These are phyloP conservation scores for Boeremia exigua DNA, from an alignment of 2,329 filamentous ascomycete species.

Conservation along the genomic window DNA sequence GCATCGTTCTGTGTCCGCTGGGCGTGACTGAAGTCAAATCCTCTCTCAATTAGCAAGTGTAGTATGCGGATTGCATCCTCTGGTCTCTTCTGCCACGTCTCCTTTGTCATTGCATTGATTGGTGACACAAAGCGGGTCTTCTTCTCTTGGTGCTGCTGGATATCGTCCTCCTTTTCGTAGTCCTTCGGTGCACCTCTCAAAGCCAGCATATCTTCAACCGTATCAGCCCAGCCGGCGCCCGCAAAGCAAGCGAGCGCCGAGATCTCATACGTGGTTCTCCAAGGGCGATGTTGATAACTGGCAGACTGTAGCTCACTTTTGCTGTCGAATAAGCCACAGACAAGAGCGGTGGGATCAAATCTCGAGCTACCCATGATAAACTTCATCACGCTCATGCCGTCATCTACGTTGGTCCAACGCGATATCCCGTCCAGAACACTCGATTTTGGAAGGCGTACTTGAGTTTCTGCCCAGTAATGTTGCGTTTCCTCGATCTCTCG, in stretches of 20 bases:
- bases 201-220: slow-evolving; percentile 24
- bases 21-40: slow-evolving; percentile 18
- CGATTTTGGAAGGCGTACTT: slow-evolving; percentile 23
- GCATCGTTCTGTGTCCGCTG: slow-evolving; percentile 25
- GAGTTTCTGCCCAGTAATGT: slow-evolving; percentile 24
- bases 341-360: slow-evolving; percentile 20
- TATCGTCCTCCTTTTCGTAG: slow-evolving; percentile 26
- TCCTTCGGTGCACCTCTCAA: slow-evolving; percentile 17
- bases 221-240: slow-evolving; percentile 27
- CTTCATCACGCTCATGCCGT: slow-evolving; percentile 21
- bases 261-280: slow-evolving; percentile 27
- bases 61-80: slow-evolving; percentile 30
- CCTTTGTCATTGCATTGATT: slow-evolving; percentile 24
- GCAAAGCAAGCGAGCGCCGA: slow-evolving; percentile 24
- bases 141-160: slow-evolving; percentile 25
- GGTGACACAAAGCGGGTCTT: slow-evolving; percentile 23
- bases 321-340: slow-evolving; percentile 26
- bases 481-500: slow-evolving; percentile 25
- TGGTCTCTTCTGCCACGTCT: slow-evolving; percentile 27
- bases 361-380: slow-evolving; percentile 22
- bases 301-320: slow-evolving; percentile 24
- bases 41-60: slow-evolving; percentile 19
- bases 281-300: slow-evolving; percentile 21
- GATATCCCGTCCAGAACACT: slow-evolving; percentile 27
- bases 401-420: slow-evolving; percentile 23